phyloP scores from a whole-genome alignment of 2,329 filamentous ascomycete species.

The Fonsecaea erecta region DNA sequence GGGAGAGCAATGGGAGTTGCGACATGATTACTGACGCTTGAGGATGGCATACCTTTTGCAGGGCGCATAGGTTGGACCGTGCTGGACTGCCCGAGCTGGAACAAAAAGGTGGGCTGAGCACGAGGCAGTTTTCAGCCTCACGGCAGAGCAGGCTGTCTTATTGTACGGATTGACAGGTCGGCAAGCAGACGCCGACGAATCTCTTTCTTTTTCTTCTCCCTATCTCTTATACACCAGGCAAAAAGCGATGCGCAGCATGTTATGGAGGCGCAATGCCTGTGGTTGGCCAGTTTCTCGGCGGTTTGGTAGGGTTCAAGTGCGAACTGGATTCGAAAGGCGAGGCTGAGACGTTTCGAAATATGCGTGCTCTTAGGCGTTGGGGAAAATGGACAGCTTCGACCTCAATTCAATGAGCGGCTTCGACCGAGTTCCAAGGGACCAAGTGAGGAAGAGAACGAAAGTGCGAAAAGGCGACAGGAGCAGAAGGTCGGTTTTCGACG shows the following conservation, averaged over 20 bases:
- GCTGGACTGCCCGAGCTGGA: constrained; percentile 10
- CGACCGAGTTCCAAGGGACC: neutral
- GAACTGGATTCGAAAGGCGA: neutral
- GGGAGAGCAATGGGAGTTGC: neutral
- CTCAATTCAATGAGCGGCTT: neutral
- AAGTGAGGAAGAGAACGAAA: constrained; percentile 1
- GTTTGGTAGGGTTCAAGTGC: neutral
- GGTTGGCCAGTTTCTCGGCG: constrained; percentile 6
- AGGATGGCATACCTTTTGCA: constrained; percentile 22
- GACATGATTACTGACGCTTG: neutral
- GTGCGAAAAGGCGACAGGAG: neutral
- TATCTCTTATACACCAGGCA: constrained; percentile 24
- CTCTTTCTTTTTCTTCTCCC: constrained; percentile 4
- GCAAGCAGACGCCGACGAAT: neutral
- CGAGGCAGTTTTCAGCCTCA: constrained; percentile 10
- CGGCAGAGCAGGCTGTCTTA: neutral
- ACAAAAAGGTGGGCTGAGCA: constrained; percentile 6
- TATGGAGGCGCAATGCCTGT: constrained; percentile 15
- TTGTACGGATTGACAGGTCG: neutral
- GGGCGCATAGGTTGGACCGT: constrained; percentile 16
- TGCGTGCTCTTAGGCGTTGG: neutral
- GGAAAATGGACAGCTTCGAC: neutral
- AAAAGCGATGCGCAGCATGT: constrained; percentile 23
- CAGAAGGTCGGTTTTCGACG: neutral
- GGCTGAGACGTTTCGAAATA: neutral